Evolutionary conservation across 495 filamentous ascomycete species (phyloP).

Genomic region (Aspergillus saccharolyticus): DNA sequence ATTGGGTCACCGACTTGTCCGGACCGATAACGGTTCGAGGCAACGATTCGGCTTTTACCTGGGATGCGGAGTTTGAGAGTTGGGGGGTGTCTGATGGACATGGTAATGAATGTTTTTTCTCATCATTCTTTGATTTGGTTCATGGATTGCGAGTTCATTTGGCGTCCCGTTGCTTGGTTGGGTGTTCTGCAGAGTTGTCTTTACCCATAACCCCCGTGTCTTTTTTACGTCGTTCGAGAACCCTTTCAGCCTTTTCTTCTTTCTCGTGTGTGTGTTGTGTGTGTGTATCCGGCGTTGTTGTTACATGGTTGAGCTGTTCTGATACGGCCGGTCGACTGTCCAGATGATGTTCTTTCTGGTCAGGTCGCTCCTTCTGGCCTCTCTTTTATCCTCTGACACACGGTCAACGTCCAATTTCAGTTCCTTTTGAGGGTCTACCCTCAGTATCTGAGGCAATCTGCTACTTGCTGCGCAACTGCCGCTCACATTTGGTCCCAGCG

Average conservation of each 20-base stretch:
- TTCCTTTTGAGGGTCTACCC: no score
- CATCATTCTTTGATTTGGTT: neutral
- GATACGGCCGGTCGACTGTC: neutral
- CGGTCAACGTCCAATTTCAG: neutral
- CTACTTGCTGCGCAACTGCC: neutral
- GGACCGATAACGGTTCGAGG: conserved; percentile 4
- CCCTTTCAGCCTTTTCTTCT: conserved; percentile 1
- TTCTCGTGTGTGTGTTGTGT: neutral
- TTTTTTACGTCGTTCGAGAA: neutral
- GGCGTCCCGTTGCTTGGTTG: neutral
- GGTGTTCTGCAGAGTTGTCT: neutral
- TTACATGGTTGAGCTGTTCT: neutral
- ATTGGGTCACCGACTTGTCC: conserved; percentile 14
- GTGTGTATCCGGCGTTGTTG: neutral
- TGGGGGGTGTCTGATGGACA: conserved; percentile 2
- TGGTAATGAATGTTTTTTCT: neutral
- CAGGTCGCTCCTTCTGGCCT: conserved; percentile 1
- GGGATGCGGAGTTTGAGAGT: conserved; percentile 19
- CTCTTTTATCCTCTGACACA: neutral
- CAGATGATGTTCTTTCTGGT: neutral
- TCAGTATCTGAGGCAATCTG: neutral
- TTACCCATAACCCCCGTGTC: neutral
- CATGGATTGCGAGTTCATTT: neutral
- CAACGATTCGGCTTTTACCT: conserved; percentile 10
- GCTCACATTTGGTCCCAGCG: neutral